Evolutionary conservation across 75 land plant genomes (phyloP), one percentile per base, ranked within the genome.

Genomic region (Cupressus sempervirens): DNA sequence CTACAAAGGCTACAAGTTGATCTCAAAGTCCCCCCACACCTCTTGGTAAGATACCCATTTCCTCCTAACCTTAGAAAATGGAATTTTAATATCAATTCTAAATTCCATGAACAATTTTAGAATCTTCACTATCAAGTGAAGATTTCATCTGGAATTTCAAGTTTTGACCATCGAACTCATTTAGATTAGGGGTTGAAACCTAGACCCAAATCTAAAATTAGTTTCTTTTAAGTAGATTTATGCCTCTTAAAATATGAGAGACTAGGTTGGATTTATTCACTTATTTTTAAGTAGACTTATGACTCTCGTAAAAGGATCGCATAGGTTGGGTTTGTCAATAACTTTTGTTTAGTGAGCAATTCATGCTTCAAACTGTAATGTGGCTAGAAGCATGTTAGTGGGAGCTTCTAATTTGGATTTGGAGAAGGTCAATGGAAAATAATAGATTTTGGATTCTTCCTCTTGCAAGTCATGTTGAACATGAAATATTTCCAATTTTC

Each of bases 1-100:
- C 73, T 88, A 80, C 84, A 86, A 82, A 87, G 90, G 32, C 79
- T 90, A 75, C 67, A 45, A 14, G 77, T 88, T 62, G 93, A 87
- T 36, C 73, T 92, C 50, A 77, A 20, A 67, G 93, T 92, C 73
- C 91, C 91, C 29, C 84, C 87, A 80, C 93, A 87, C 77, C 87
- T 92, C 53, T 86, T 90, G 86, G 93, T 92, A 68, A 32, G 50
- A 73, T 40, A 48, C 20, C 58, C 56, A 20, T 29, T n/a, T 40
- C 8, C 83, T 23, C 35, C 18, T 52, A 0, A 1, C 62, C 26
- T n/a, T 26, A 34, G 16, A 29, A 3, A 40, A 23, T 20, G 81
- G 14, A 20, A 40, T 20, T 76, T 38, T 76, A 0, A 16, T 29
- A 0, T 76, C 15, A 7, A 0, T 0, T 20, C 4, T 16, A 0